Conservation (phyloP, 2,329 filamentous ascomycete species). For the Microdochium paspali region DNA sequence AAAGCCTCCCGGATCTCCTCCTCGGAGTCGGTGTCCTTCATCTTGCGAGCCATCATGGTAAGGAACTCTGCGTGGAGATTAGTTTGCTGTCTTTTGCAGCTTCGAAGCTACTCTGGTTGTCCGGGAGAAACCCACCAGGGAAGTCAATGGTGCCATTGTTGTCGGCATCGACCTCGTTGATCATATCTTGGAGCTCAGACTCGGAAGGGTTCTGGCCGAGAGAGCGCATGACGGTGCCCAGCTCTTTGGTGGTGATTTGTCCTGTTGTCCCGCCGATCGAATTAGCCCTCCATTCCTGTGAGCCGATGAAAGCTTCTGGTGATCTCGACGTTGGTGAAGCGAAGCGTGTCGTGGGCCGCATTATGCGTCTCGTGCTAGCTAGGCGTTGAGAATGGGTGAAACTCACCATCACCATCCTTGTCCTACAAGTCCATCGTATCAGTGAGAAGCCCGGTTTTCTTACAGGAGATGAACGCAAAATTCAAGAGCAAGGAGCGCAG, state of each 20-base stretch:
- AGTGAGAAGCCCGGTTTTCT: not conserved
- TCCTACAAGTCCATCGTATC: conserved; percentile 41
- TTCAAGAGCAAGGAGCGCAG: not conserved
- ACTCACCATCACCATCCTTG: conserved; percentile 84
- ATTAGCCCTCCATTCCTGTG: not conserved
- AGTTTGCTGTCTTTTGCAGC: not conserved
- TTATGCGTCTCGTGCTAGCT: not conserved
- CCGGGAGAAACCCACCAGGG: conserved; percentile 51
- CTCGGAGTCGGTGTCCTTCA: conserved; percentile 89
- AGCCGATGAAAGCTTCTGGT: not conserved
- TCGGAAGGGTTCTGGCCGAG: conserved; percentile 85
- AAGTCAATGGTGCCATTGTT: conserved; percentile 92
- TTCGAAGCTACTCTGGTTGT: not conserved
- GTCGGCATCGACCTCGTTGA: conserved; percentile 86
- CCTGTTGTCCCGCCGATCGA: conserved; percentile 36
- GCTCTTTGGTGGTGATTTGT: conserved; percentile 86
- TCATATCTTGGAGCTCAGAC: conserved; percentile 87
- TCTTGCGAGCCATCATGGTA: conserved; percentile 90
- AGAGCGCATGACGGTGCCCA: conserved; percentile 85
- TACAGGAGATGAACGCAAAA: not conserved
- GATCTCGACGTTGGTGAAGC: not conserved
- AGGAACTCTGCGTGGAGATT: conserved; percentile 58
- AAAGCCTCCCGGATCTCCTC: conserved; percentile 86
- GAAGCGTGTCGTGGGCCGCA: not conserved
- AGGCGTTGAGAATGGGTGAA: conserved; percentile 1